These are phyloP conservation scores for Monosporozyma solicola DNA, from an alignment of 805 yeast genomes.

Conservation along the genomic window DNA sequence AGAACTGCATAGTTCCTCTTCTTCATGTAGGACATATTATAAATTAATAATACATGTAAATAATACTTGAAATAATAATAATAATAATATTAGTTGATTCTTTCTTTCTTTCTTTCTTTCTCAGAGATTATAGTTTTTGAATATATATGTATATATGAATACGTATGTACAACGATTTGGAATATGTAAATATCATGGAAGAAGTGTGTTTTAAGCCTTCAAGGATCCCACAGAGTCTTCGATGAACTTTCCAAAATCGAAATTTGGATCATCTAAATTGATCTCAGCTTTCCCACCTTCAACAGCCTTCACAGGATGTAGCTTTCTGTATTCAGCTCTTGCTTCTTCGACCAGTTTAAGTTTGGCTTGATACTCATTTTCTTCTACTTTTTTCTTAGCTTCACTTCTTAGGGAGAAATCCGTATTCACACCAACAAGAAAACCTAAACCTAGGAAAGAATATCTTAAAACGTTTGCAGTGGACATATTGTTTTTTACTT, in stretches of 20 bases:
- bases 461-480: constrained; percentile 73
- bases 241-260: constrained; percentile 70
- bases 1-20: constrained; percentile 23
- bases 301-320: constrained; percentile 34
- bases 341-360: constrained; percentile 79
- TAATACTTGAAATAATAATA: background rate
- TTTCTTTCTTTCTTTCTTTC: background rate
- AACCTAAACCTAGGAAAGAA: constrained; percentile 82
- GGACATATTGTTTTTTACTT: constrained; percentile 32
- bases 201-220: constrained; percentile 16
- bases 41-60: background rate
- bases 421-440: constrained; percentile 81
- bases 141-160: background rate
- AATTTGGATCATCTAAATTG: constrained; percentile 81
- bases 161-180: background rate
- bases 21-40: background rate
- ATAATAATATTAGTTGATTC: background rate
- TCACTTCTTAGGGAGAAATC: constrained; percentile 56
- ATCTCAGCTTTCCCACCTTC: constrained; percentile 31
- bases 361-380: constrained; percentile 51
- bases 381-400: constrained; percentile 51
- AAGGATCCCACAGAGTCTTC: constrained; percentile 54
- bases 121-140: background rate
- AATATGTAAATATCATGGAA: background rate
- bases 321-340: constrained; percentile 75